Percentiles rank a stretch among this genome's conserved stretches.
These are phyloP conservation scores for Trypanosoma avium DNA, from an alignment of 208 protist species.

Conservation along the genomic window DNA sequence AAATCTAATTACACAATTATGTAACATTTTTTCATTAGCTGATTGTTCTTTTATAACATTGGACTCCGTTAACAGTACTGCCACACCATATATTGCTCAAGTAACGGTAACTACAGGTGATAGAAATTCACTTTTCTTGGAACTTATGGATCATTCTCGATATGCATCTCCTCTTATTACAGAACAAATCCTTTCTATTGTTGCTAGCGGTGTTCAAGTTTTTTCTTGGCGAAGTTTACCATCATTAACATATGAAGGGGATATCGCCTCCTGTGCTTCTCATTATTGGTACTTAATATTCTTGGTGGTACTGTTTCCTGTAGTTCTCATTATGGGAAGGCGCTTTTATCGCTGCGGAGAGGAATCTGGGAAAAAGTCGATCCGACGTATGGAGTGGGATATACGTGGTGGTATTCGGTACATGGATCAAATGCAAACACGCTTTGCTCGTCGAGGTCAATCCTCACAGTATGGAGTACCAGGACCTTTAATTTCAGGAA, in stretches of 20 bases:
- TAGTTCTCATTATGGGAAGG: slow-evolving; percentile 57
- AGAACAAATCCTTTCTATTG: slow-evolving; percentile 48
- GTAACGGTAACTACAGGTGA: slow-evolving; percentile 23
- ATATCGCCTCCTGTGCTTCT: slow-evolving; percentile 35
- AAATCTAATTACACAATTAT: slow-evolving; percentile 3
- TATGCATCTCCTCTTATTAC: slow-evolving; percentile 47
- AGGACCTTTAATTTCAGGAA: neutral
- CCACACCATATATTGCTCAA: neutral
- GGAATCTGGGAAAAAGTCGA: slow-evolving; percentile 42
- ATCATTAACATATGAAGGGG: slow-evolving; percentile 29
- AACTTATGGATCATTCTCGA: slow-evolving; percentile 40
- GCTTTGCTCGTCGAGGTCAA: neutral
- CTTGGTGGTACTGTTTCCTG: slow-evolving; percentile 64
- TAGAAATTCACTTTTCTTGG: slow-evolving; percentile 30
- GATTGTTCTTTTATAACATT: slow-evolving; percentile 24
- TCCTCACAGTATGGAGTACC: neutral
- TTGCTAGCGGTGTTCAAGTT: slow-evolving; percentile 33
- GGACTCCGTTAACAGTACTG: neutral
- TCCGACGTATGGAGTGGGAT: slow-evolving; percentile 50
- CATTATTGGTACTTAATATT: slow-evolving; percentile 89
- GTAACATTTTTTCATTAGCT: slow-evolving; percentile 14
- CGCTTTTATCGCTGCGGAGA: slow-evolving; percentile 50
- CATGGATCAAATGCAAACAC: neutral
- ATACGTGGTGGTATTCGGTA: slow-evolving; percentile 68
- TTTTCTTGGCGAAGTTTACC: slow-evolving; percentile 36